Percentiles rank a stretch among this genome's conserved stretches.
These are phyloP conservation scores for Ajuga reptans DNA, from an alignment of 305 asterid genomes.

Conservation along the genomic window DNA sequence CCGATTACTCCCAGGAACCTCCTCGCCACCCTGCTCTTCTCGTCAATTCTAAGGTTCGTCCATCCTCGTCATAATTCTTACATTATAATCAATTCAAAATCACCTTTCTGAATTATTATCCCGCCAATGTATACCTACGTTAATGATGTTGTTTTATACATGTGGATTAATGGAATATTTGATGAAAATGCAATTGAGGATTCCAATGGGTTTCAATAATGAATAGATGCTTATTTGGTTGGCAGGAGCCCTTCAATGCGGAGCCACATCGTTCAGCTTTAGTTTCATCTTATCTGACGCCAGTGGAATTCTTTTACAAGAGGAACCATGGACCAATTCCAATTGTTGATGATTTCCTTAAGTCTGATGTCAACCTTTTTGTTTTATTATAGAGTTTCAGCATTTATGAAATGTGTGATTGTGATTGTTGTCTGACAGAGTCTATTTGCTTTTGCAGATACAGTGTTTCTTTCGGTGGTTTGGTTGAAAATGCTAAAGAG, in stretches of 20 bases:
- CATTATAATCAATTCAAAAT: not conserved
- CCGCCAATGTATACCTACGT: not conserved
- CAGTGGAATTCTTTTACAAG: slow-evolving; percentile 66
- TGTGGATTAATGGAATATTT: not conserved
- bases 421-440: slow-evolving; percentile 10
- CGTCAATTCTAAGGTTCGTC: slow-evolving; percentile 56
- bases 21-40: slow-evolving; percentile 59
- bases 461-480: slow-evolving; percentile 46
- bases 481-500: slow-evolving; percentile 34
- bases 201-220: not conserved
- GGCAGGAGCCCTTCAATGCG: slow-evolving; percentile 77
- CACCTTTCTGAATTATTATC: not conserved
- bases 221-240: not conserved
- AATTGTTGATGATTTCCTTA: slow-evolving; percentile 48
- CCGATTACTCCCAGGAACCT: slow-evolving; percentile 66
- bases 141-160: not conserved
- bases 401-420: not conserved
- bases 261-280: slow-evolving; percentile 68
- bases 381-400: not conserved
- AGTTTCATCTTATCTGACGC: slow-evolving; percentile 66
- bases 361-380: slow-evolving; percentile 25
- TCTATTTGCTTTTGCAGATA: slow-evolving; percentile 40
- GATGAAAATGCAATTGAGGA: not conserved
- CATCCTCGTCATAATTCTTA: not conserved
- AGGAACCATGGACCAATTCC: slow-evolving; percentile 87